A percentile compares a stretch with the other conserved stretches of the same genome.
Conservation (phyloP, 1,284 basidiomycete genomes). For the Marasmius tenuissimus region DNA sequence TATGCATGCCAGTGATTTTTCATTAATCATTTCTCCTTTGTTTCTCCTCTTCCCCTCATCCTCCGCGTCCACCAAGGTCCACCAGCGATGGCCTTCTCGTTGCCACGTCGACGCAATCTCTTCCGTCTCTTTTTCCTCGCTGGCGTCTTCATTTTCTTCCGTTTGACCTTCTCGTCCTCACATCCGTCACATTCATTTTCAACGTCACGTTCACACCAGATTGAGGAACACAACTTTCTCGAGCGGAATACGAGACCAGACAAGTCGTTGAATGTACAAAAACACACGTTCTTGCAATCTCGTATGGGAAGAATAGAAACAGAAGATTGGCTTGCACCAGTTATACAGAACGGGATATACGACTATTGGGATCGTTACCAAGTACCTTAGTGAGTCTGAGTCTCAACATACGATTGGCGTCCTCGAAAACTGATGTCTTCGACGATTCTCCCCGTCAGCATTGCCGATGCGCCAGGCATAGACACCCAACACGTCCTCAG, state of each 20-base stretch:
- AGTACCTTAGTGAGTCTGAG: constrained; percentile 72
- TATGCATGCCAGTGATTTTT: no score
- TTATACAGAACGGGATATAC: constrained; percentile 73
- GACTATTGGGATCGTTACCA: constrained; percentile 94
- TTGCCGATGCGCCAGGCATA: constrained; percentile 81
- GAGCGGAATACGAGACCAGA: constrained; percentile 84
- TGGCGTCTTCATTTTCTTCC: constrained; percentile 32
- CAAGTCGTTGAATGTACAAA: constrained; percentile 82
- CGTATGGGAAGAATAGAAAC: constrained; percentile 83
- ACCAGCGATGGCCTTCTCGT: constrained; percentile 26
- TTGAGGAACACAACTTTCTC: constrained; percentile 79
- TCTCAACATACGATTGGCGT: neutral
- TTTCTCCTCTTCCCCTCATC: neutral
- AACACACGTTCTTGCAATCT: constrained; percentile 83
- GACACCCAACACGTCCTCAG: constrained; percentile 86
- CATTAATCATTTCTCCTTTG: neutral
- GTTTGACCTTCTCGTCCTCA: constrained; percentile 34
- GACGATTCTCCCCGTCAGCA: constrained; percentile 42
- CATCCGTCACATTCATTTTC: constrained; percentile 26
- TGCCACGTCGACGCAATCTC: constrained; percentile 37
- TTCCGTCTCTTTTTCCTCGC: constrained; percentile 21
- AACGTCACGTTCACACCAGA: constrained; percentile 46
- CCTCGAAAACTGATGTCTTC: neutral
- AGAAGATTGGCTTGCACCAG: constrained; percentile 74
- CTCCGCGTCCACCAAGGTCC: constrained; percentile 10